Conservation (phyloP, 768 basidiomycete species). For the Boletus barrowsii region DNA sequence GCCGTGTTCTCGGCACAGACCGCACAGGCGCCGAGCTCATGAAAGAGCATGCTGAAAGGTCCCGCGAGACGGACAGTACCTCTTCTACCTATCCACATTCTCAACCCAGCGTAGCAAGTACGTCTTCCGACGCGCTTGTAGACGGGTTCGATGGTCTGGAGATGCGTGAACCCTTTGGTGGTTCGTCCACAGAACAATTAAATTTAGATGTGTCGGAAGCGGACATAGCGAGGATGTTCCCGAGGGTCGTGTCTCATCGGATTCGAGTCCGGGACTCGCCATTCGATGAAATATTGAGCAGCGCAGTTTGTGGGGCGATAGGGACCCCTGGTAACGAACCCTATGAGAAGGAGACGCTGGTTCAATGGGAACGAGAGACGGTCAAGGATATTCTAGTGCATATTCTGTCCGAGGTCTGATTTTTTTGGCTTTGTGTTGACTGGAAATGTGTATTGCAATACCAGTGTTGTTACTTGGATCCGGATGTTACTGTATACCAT, state of each 20-base stretch:
- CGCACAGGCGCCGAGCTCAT: conserved; percentile 60
- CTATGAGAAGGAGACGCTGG: conserved; percentile 11
- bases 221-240: conserved; percentile 71
- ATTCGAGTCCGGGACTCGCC: conserved; percentile 67
- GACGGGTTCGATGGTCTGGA: conserved; percentile 17
- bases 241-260: conserved; percentile 72
- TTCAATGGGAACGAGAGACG: conserved; percentile 43
- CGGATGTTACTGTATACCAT: no score
- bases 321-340: conserved; percentile 14
- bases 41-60: conserved; percentile 21
- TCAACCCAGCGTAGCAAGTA: conserved; percentile 12
- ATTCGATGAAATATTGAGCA: conserved; percentile 65
- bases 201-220: conserved; percentile 66
- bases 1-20: conserved; percentile 61
- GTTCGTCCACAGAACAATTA: conserved; percentile 18
- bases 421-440: background rate
- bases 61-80: conserved; percentile 18
- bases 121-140: conserved; percentile 23
- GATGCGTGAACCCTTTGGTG: background rate
- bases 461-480: no score
- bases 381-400: conserved; percentile 66
- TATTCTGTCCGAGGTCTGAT: conserved; percentile 50
- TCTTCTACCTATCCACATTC: conserved; percentile 17
- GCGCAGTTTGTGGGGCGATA: conserved; percentile 57
- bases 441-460: no score